Conservation (phyloP, 2,329 filamentous ascomycete species). For the Pseudocercospora fuligena region DNA sequence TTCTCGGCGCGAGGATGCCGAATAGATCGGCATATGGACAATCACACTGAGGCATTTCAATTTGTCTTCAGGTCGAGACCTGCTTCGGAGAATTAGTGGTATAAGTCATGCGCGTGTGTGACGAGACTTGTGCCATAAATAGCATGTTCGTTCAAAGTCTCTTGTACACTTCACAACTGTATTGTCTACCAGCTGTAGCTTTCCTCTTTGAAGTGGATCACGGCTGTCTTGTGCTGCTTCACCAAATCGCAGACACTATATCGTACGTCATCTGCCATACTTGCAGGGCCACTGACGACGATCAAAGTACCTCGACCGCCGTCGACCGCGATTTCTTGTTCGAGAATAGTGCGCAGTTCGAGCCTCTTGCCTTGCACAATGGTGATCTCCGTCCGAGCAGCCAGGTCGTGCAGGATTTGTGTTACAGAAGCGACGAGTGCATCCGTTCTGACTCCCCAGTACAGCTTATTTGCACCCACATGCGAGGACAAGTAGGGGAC, state of each 20-base stretch:
- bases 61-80: neutral
- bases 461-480: constrained; percentile 43
- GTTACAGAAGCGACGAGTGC: constrained; percentile 32
- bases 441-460: constrained; percentile 43
- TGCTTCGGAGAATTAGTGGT: neutral
- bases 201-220: constrained; percentile 29
- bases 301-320: constrained; percentile 42
- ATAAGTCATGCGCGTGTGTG: neutral
- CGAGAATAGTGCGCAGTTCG: constrained; percentile 40
- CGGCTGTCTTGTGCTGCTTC: constrained; percentile 22
- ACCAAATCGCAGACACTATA: constrained; percentile 34
- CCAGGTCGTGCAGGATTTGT: neutral
- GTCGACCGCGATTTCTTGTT: constrained; percentile 38
- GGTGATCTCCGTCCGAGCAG: constrained; percentile 36
- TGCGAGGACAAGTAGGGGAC: constrained; percentile 44
- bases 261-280: constrained; percentile 49
- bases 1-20: neutral
- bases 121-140: neutral
- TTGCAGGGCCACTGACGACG: constrained; percentile 49
- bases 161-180: neutral
- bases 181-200: constrained; percentile 29
- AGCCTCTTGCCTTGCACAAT: constrained; percentile 44
- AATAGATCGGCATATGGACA: neutral
- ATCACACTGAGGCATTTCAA: neutral
- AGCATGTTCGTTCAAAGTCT: neutral